phyloP scores from a whole-genome alignment of 768 basidiomycete species.

The Mycena epipterygia region DNA sequence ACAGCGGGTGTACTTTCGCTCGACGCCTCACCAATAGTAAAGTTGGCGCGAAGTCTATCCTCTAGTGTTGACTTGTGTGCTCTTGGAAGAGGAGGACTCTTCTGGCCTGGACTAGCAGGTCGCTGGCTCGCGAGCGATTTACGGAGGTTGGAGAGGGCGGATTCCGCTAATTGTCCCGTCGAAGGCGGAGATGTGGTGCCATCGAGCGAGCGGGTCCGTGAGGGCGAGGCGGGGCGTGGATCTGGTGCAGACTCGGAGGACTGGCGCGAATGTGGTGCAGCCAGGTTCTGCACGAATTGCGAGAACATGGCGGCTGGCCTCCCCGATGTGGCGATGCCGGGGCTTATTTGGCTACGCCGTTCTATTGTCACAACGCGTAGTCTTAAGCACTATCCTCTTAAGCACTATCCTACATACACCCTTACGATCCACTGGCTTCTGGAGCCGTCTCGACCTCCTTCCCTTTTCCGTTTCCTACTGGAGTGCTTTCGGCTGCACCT shows the following conservation, averaged over 20 bases:
- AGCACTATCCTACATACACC: conserved; percentile 14
- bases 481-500: conserved; percentile 36
- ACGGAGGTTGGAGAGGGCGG: conserved; percentile 70
- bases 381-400: too few relatives aligned
- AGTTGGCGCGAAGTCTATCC: conserved; percentile 78
- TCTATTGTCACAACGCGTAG: conserved; percentile 23
- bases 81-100: conserved; percentile 39
- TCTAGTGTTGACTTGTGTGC: conserved; percentile 74
- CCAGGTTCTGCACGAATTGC: conserved; percentile 80
- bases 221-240: conserved; percentile 26
- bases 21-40: conserved; percentile 70
- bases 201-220: conserved; percentile 22
- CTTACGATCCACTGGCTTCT: conserved; percentile 14
- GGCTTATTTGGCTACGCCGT: neutral
- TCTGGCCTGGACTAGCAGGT: conserved; percentile 54
- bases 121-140: conserved; percentile 73
- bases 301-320: conserved; percentile 69
- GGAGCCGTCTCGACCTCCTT: conserved; percentile 60
- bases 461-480: conserved; percentile 64
- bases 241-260: conserved; percentile 24
- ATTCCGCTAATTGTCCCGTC: conserved; percentile 71
- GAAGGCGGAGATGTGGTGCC: conserved; percentile 49
- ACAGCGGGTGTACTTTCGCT: conserved; percentile 55
- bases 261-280: conserved; percentile 54
- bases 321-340: neutral